A percentile compares a stretch with the other conserved stretches of the same genome.
Evolutionary conservation across 2,329 filamentous ascomycete species (phyloP).

Genomic region (Metarhizium sp.): DNA sequence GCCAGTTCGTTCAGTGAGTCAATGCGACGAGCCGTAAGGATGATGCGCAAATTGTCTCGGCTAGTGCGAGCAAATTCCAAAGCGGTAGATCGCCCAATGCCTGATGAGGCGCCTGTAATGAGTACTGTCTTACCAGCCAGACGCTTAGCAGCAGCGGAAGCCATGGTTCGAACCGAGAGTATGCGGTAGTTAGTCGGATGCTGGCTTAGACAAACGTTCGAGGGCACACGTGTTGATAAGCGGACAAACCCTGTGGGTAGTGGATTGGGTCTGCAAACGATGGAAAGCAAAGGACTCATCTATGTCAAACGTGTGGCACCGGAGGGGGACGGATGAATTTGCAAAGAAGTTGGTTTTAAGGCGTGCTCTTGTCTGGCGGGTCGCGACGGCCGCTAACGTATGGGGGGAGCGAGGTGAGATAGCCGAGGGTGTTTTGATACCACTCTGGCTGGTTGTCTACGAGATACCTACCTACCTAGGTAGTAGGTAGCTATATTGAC

Average conservation of each 20-base stretch:
- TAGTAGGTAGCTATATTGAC: too few species aligned
- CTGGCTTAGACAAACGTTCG: not conserved
- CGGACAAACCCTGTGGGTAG: not conserved
- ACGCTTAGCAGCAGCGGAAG: conserved; percentile 62
- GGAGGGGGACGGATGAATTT: not conserved
- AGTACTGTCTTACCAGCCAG: conserved; percentile 88
- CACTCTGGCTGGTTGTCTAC: too few species aligned
- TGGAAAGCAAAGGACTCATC: not conserved
- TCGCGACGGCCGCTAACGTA: too few species aligned
- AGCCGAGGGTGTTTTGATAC: too few species aligned
- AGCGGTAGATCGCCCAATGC: conserved; percentile 78
- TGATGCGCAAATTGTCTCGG: conserved; percentile 68
- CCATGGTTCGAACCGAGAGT: conserved; percentile 12
- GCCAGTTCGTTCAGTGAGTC: conserved; percentile 71
- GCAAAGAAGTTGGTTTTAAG: too few species aligned
- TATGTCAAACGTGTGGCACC: not conserved
- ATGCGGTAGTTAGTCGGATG: not conserved
- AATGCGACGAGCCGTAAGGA: conserved; percentile 79
- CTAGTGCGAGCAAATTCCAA: conserved; percentile 86
- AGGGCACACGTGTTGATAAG: not conserved
- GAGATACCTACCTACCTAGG: too few species aligned
- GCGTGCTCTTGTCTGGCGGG: too few species aligned
- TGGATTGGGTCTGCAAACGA: not conserved
- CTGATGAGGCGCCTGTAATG: conserved; percentile 86
- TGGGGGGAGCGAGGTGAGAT: too few species aligned